phyloP scores from a whole-genome alignment of 345 rosid species.

The Lepidium africanum region DNA sequence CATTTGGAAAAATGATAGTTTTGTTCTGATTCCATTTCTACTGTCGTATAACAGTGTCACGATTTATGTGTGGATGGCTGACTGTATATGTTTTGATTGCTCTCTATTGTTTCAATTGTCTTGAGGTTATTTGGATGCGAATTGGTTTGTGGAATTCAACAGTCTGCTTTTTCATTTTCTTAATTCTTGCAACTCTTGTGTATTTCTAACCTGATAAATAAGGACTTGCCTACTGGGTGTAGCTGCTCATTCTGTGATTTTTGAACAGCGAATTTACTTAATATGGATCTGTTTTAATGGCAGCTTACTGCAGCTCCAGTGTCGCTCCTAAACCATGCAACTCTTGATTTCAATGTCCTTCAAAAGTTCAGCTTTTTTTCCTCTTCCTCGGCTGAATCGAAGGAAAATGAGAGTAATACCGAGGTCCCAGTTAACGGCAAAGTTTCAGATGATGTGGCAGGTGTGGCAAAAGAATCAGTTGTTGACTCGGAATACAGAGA shows the following conservation, averaged over 20 bases:
- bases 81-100: neutral
- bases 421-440: constrained; percentile 23
- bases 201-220: neutral
- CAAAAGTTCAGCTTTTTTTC: constrained; percentile 55
- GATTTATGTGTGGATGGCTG: neutral
- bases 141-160: neutral
- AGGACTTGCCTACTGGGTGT: neutral
- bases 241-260: neutral
- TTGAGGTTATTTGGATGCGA: neutral
- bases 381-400: constrained; percentile 54
- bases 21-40: neutral
- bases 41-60: neutral
- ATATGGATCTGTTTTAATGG: constrained; percentile 1
- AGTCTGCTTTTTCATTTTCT: neutral
- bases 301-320: constrained; percentile 45
- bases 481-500: constrained; percentile 22
- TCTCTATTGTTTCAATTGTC: neutral
- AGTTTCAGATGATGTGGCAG: constrained; percentile 24
- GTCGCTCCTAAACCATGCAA: constrained; percentile 34
- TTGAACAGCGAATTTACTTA: neutral
- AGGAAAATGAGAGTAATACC: constrained; percentile 29
- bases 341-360: constrained; percentile 25
- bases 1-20: neutral
- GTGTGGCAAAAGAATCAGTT: constrained; percentile 38
- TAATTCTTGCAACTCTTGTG: neutral